Conservation (phyloP, 2,329 filamentous ascomycete genomes). For the Fusarium aywerte region DNA sequence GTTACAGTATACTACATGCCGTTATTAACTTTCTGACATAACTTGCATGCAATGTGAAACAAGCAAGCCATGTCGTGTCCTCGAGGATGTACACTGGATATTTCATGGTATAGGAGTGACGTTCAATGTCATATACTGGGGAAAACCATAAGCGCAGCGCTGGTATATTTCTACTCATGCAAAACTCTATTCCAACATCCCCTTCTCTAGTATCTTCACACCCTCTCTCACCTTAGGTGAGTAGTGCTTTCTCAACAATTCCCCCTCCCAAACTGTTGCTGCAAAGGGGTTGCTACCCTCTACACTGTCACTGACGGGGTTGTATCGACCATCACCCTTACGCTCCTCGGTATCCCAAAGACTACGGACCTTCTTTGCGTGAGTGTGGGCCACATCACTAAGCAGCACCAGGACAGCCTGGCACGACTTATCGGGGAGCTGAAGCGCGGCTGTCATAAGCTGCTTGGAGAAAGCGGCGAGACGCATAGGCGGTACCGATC, state of each 20-base stretch:
- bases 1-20: background rate
- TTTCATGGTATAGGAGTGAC: background rate
- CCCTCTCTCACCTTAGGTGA: constrained; percentile 86
- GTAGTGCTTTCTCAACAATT: constrained; percentile 85
- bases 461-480: constrained; percentile 96
- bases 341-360: constrained; percentile 96
- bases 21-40: background rate
- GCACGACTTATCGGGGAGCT: constrained; percentile 89
- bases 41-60: background rate
- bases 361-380: constrained; percentile 83
- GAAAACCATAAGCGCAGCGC: background rate
- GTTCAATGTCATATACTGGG: background rate
- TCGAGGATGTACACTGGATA: background rate
- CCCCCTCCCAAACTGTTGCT: constrained; percentile 91
- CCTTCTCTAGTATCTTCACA: constrained; percentile 75
- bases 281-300: constrained; percentile 93
- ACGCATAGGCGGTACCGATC: constrained; percentile 80
- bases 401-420: constrained; percentile 83
- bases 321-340: constrained; percentile 88
- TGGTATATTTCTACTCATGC: constrained; percentile 8
- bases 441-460: constrained; percentile 81
- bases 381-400: constrained; percentile 80
- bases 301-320: constrained; percentile 76
- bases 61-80: background rate
- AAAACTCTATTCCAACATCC: constrained; percentile 55